Percentiles rank a stretch among this genome's conserved stretches.
phyloP scores from a whole-genome alignment of 306 rosid species.

The Sesbania bispinosa region DNA sequence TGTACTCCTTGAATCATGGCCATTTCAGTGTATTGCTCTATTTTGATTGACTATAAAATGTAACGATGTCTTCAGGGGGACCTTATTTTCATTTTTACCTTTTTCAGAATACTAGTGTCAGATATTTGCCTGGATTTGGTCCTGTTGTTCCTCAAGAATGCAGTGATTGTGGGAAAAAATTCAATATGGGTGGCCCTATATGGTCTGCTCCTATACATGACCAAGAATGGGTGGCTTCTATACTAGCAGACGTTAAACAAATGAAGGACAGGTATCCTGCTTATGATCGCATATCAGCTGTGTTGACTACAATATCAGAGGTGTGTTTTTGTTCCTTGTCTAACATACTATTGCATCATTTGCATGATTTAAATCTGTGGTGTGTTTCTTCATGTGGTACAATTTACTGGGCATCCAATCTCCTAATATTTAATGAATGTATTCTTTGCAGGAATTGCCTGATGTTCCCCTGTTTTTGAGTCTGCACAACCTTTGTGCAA shows the following conservation, averaged over 20 bases:
- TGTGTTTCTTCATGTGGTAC: not conserved
- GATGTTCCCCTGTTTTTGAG: conserved; percentile 95
- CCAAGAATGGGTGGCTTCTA: conserved; percentile 92
- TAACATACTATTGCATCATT: not conserved
- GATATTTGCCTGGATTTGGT: conserved; percentile 90
- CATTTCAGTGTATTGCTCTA: not conserved
- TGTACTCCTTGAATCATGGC: not conserved
- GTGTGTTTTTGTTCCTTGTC: conserved; percentile 25
- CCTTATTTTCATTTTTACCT: not conserved
- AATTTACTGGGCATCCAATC: not conserved
- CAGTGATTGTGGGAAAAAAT: conserved; percentile 86
- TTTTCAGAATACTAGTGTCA: conserved; percentile 72
- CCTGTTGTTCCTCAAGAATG: conserved; percentile 90
- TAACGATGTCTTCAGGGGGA: not conserved
- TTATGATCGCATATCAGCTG: conserved; percentile 81
- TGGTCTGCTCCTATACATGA: conserved; percentile 98
- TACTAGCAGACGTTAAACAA: conserved; percentile 63
- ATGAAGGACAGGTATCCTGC: conserved; percentile 83
- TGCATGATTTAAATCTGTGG: not conserved
- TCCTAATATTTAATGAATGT: not conserved
- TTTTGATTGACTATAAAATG: conserved; percentile 1
- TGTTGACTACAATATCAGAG: conserved; percentile 89
- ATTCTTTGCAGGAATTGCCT: conserved; percentile 68
- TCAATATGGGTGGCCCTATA: conserved; percentile 94
- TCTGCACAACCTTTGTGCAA: conserved; percentile 90